phyloP scores from a whole-genome alignment of 306 rosid species.

The Elaeagnus macrophylla region DNA sequence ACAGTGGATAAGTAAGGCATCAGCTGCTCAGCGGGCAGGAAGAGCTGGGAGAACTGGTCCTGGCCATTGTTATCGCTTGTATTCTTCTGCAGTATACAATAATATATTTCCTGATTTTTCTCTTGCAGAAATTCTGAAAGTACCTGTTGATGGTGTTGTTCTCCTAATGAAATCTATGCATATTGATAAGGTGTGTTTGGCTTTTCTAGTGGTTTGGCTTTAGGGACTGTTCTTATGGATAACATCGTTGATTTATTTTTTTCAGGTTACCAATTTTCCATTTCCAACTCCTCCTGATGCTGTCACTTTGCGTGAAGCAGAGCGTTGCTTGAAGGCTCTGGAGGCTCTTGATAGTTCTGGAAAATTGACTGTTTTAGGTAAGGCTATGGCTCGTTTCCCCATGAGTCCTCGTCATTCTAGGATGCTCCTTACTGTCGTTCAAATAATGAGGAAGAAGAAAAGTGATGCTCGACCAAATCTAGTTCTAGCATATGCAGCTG shows the following conservation, averaged over 20 bases:
- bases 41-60: constrained; percentile 95
- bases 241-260: constrained; percentile 4
- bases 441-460: constrained; percentile 38
- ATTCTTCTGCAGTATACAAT: constrained; percentile 73
- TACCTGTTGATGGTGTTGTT: constrained; percentile 79
- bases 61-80: constrained; percentile 81
- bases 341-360: constrained; percentile 73
- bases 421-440: constrained; percentile 75
- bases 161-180: constrained; percentile 83
- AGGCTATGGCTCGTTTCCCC: constrained; percentile 80
- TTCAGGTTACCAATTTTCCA: constrained; percentile 70
- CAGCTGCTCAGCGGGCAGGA: constrained; percentile 86
- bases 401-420: constrained; percentile 96
- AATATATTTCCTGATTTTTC: constrained; percentile 61
- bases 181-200: constrained; percentile 48
- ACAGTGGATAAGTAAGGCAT: constrained; percentile 95
- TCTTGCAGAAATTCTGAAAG: constrained; percentile 70
- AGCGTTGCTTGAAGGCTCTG: constrained; percentile 72
- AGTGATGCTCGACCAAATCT: constrained; percentile 40
- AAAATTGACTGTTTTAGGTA: constrained; percentile 58
- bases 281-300: constrained; percentile 82
- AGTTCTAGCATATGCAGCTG: constrained; percentile 66
- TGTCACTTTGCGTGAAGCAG: constrained; percentile 59
- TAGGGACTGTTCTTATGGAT: neutral
- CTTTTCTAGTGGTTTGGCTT: constrained; percentile 6